Percentiles rank a stretch among this genome's conserved stretches.
These are phyloP conservation scores for Boechera retrofracta DNA, from an alignment of 345 rosid species.

Conservation along the genomic window DNA sequence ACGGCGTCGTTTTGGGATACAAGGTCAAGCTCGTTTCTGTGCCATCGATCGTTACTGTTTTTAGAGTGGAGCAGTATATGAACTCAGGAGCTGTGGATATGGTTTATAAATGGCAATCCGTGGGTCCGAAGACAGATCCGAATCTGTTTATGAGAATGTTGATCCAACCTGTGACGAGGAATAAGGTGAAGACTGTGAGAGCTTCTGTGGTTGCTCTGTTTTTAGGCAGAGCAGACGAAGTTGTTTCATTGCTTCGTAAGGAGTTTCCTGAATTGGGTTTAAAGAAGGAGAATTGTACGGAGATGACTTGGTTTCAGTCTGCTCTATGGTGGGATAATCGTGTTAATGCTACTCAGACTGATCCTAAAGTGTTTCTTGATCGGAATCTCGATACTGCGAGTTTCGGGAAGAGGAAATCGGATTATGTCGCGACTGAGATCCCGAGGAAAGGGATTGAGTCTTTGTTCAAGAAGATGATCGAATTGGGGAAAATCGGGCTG, in stretches of 20 bases:
- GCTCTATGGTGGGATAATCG: slow-evolving; percentile 57
- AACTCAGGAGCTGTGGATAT: slow-evolving; percentile 52
- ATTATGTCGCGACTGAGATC: slow-evolving; percentile 59
- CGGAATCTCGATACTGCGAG: slow-evolving; percentile 40
- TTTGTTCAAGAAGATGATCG: slow-evolving; percentile 60
- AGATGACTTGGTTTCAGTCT: slow-evolving; percentile 69
- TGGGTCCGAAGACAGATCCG: slow-evolving; percentile 56
- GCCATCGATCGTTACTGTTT: slow-evolving; percentile 58
- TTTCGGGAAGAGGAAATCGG: slow-evolving; percentile 69
- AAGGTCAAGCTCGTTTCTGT: slow-evolving; percentile 62
- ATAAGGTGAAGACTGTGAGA: slow-evolving; percentile 49
- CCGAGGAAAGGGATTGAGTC: slow-evolving; percentile 39
- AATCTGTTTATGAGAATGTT: slow-evolving; percentile 72
- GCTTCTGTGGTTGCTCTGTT: slow-evolving; percentile 49
- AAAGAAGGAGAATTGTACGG: slow-evolving; percentile 49
- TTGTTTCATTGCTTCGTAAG: slow-evolving; percentile 47
- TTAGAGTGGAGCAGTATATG: slow-evolving; percentile 47
- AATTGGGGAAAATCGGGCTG: slow-evolving; percentile 54
- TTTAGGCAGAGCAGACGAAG: slow-evolving; percentile 50
- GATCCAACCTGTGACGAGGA: slow-evolving; percentile 59
- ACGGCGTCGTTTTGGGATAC: slow-evolving; percentile 56
- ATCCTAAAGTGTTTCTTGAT: slow-evolving; percentile 53
- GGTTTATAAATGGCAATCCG: slow-evolving; percentile 54
- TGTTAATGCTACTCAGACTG: slow-evolving; percentile 36
- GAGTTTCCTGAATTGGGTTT: slow-evolving; percentile 63